These are phyloP conservation scores for Graphiopsis chlorocephala DNA, from an alignment of 2,329 filamentous ascomycete species.

Conservation along the genomic window DNA sequence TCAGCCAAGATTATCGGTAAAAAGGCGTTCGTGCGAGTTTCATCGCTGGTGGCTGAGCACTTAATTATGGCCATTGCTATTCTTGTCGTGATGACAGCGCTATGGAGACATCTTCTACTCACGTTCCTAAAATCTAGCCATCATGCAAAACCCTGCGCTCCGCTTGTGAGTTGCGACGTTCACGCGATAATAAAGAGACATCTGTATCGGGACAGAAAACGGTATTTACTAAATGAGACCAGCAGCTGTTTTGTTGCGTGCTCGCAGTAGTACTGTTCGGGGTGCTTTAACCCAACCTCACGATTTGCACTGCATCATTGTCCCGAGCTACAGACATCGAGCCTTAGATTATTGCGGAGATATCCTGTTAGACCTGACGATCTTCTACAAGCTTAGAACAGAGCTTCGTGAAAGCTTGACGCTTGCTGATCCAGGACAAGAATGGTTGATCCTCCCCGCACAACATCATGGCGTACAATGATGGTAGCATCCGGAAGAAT, in stretches of 20 bases:
- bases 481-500: background rate
- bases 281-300: background rate
- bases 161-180: no score
- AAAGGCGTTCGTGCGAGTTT: background rate
- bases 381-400: slow-evolving; percentile 6
- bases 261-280: background rate
- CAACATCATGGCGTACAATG: background rate
- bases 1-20: background rate
- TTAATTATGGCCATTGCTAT: background rate
- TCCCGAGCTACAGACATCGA: background rate
- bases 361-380: background rate
- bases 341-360: slow-evolving; percentile 3
- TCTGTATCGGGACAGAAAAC: no score
- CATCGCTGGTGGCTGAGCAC: background rate
- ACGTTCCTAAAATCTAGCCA: no score
- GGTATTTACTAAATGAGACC: background rate
- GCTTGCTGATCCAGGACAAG: background rate
- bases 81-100: background rate
- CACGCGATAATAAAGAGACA: no score
- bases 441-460: slow-evolving; percentile 4
- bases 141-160: no score
- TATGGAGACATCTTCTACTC: background rate
- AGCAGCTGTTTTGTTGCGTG: background rate
- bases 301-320: background rate
- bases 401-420: slow-evolving; percentile 4